Percentiles rank a stretch among this genome's conserved stretches.
Evolutionary conservation across 2,329 filamentous ascomycete genomes (phyloP).

Genomic region (Alternaria alternata): DNA sequence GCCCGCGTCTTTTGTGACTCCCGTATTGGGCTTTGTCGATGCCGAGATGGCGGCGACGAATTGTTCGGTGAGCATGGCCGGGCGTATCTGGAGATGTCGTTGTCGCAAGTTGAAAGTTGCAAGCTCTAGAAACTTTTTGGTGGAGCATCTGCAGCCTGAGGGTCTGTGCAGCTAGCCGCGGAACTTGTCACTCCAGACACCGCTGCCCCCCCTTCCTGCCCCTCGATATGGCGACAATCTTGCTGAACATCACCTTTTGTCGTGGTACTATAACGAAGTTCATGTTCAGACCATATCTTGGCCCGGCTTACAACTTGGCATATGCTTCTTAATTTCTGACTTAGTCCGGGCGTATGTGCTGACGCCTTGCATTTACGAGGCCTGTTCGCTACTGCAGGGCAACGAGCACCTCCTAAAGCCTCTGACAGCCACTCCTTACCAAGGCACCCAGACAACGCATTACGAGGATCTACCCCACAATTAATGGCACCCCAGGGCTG

Average conservation of each 20-base stretch:
- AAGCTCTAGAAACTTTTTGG: slow-evolving; percentile 25
- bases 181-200: neutral
- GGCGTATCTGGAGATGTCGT: slow-evolving; percentile 1
- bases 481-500: neutral
- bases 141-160: slow-evolving; percentile 6
- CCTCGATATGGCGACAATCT: neutral
- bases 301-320: neutral
- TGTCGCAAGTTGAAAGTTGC: slow-evolving; percentile 9
- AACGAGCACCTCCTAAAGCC: neutral
- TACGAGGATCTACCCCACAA: neutral
- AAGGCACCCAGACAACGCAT: neutral
- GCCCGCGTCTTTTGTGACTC: slow-evolving; percentile 76
- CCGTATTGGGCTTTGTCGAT: slow-evolving; percentile 54
- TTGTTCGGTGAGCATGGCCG: slow-evolving; percentile 60
- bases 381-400: neutral
- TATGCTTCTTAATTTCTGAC: neutral
- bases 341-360: neutral
- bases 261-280: neutral
- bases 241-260: neutral
- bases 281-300: neutral
- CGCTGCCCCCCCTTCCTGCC: neutral
- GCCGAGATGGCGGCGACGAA: slow-evolving; percentile 59
- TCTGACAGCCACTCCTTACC: neutral
- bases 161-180: slow-evolving; percentile 13
- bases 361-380: neutral